Base-by-base conservation (phyloP, 2,329 filamentous ascomycete species). In the Dactylellina haptotyla region DNA sequence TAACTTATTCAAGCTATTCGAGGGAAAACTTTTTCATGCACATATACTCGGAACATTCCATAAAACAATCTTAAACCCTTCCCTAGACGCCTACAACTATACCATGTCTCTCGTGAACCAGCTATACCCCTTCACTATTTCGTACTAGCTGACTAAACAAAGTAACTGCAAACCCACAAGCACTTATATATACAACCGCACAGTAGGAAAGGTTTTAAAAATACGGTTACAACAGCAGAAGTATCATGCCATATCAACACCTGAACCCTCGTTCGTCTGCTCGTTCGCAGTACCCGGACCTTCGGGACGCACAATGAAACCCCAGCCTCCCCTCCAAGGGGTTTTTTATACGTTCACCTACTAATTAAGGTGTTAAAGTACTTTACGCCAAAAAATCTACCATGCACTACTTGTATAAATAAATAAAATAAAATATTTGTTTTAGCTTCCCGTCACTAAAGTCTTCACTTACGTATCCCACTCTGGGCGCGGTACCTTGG, bases 261-360 rank as follows among this genome's bases (percentile, higher is more conserved):
- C n/a, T n/a, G n/a, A n/a, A n/a, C n/a, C n/a, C n/a, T n/a, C n/a
- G n/a, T n/a, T n/a, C n/a, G n/a, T n/a, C n/a, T n/a, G n/a, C n/a
- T n/a, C n/a, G n/a, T n/a, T n/a, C 12, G 34, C 34, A 39, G 16
- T n/a, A 39, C 16, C n/a, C 34, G 12, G 14, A 41, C 14, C 37
- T n/a, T 41, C 37, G 37, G 37, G 18, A 41, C 12, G 1, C 12
- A 20, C 18, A 53, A 50, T 67, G 63, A 53, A 67, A 67, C 63
- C 63, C 63, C 63, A 67, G 45, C 63, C 63, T 59, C 54, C 63
- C 25, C 39, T 14, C 14, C 14, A 25, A 54, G 2, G 18, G 14
- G 25, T 20, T 25, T 30, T 30, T 9, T 63, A 23, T 39, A 50
- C 46, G 26, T 5, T 14, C 28, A 62, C 57, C 28, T n/a, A n/a